Conservation (phyloP, 805 yeast species). For the Ogataea siamensis region DNA sequence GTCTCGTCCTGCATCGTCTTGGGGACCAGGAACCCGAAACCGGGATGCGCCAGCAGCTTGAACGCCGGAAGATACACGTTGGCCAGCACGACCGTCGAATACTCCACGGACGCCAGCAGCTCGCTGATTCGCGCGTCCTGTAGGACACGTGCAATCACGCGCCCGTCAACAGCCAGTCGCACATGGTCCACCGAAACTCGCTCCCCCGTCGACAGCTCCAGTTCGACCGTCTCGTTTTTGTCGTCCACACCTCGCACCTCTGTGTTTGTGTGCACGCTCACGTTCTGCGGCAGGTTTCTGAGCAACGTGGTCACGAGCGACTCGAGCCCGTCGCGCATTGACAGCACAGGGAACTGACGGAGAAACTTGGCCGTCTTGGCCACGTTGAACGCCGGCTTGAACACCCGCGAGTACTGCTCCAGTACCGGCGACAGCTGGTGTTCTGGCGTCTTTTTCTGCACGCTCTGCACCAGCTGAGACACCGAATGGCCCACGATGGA, state of each 20-base stretch:
- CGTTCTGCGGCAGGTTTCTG: constrained; percentile 41
- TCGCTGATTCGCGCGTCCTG: constrained; percentile 12
- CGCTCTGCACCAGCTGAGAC: constrained; percentile 30
- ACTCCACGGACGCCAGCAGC: constrained; percentile 31
- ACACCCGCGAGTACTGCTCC: constrained; percentile 36
- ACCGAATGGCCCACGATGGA: constrained; percentile 51
- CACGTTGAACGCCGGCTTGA: constrained; percentile 43
- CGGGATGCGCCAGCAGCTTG: constrained; percentile 43
- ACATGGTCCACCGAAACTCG: constrained; percentile 43
- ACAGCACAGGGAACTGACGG: constrained; percentile 60
- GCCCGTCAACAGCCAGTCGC: constrained; percentile 55
- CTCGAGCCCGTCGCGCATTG: constrained; percentile 54
- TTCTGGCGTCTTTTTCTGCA: constrained; percentile 8
- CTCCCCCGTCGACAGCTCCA: constrained; percentile 2
- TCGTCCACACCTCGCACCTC: constrained; percentile 21
- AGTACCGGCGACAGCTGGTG: constrained; percentile 32
- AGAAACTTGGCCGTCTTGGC: constrained; percentile 36
- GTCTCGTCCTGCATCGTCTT: constrained; percentile 41
- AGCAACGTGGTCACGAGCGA: constrained; percentile 46
- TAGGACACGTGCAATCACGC: constrained; percentile 37
- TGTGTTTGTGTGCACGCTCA: constrained; percentile 36
- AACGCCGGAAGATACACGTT: constrained; percentile 59
- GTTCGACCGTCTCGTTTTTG: constrained; percentile 19
- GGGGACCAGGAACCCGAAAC: constrained; percentile 92
- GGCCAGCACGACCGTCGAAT: constrained; percentile 57